phyloP scores from a whole-genome alignment of 306 rosid genomes.

The Cucurbita moschata region DNA sequence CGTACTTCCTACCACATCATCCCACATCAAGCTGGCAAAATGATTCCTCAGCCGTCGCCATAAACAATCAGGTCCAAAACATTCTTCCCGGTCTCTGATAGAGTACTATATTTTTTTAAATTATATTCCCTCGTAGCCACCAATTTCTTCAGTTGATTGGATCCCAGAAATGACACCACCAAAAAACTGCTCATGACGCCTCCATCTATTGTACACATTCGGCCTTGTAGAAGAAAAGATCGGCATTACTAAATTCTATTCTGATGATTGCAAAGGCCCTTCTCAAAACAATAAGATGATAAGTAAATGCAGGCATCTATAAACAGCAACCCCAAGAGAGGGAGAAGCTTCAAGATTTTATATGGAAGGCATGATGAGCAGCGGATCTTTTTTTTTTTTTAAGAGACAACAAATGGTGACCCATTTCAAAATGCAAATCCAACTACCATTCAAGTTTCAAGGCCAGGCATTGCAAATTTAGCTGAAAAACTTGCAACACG shows the following conservation, averaged over 20 bases:
- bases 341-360: background rate
- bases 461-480: slow-evolving; percentile 87
- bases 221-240: background rate
- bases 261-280: background rate
- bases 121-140: background rate
- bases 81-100: slow-evolving; percentile 1
- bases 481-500: slow-evolving; percentile 72
- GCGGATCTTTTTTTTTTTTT: background rate
- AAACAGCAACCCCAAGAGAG: background rate
- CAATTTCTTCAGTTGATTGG: background rate
- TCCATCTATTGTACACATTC: background rate
- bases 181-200: background rate
- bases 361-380: background rate
- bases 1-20: background rate
- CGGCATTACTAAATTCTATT: background rate
- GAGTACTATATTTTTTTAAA: background rate
- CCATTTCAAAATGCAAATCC: too few species aligned
- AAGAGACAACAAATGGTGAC: background rate
- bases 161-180: background rate
- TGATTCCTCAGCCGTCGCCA: background rate
- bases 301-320: background rate
- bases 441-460: slow-evolving; percentile 43
- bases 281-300: background rate
- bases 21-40: background rate
- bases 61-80: background rate